Base-by-base conservation (phyloP, 495 filamentous ascomycete genomes). In the Xylaria scruposa region DNA sequence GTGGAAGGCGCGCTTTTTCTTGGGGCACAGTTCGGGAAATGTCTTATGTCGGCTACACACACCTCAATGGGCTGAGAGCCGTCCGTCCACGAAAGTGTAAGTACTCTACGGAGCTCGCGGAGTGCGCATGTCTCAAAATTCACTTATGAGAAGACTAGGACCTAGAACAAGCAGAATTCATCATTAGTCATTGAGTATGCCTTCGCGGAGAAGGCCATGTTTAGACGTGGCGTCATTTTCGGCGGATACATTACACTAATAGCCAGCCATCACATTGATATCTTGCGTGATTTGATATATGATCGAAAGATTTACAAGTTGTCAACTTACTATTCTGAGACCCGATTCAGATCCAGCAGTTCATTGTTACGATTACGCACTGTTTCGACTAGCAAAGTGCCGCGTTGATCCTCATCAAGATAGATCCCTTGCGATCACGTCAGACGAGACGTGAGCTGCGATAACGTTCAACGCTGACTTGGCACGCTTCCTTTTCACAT, bases 331-430 rank as follows among this genome's bases (percentile, higher is more conserved):
- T 40, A 42, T 42, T 4, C 36, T 42, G 8, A 38, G 59, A 62
- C 8, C n/a, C 36, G 33, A 62, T 62, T 26, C 58, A 36, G 59
- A 62, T 38, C 59, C 59, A 24, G 40, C 10, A 3, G 21, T 0
- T 42, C 12, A 67, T 26, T 36, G 49, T 17, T 10, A 40, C 53
- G 33, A 67, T 67, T 67, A 53, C 46, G 63, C 63, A 51, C 44
- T 53, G 21, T 19, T 40, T 51, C 49, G 33, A 59, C 26, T 59
- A n/a, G 29, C 56, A 44, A 67, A 67, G 33, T 67, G 65, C 65
- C 65, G 65, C 31, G 65, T 40, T 56, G 65, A 67, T 67, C 65
- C 26, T 67, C 65, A 67, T 54, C 49, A 51, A 38, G 19, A 51
- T 38, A 38, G 19, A 51, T 38, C 63, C 26, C 15, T 26, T 19